Base-by-base conservation (phyloP, 345 rosid genomes). In the Aegle marmelos region DNA sequence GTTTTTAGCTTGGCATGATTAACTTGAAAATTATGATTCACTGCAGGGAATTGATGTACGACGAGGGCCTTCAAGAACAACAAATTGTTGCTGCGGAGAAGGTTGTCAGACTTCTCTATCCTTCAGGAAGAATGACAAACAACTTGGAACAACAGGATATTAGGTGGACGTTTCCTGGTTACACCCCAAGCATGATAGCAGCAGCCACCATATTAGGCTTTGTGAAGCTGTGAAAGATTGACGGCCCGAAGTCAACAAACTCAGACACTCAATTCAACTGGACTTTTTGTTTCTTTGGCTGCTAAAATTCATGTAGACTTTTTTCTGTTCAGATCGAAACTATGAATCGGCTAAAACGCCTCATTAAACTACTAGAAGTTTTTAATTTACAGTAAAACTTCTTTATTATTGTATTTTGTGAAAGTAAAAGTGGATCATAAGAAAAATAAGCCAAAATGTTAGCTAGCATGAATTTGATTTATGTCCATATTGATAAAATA, bases 151-250 rank as follows among this genome's bases (percentile, higher is more conserved):
- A 73, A 73, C 71, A 30, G 39, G 80, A 76, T 73, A 9, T 33
- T 76, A 70, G 31, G 60, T 68, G 48, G 84, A 78, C 16, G 17
- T 70, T 75, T 21, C 74, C 82, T 2, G 22, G 56, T 34, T 61
- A 80, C 82, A 82, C 85, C 50, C 98, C 98, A 21, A 95, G 97
- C 76, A 67, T 62, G 80, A 77, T 93, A 71, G 98, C 98, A 30
- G 95, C 97, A 73, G 87, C 85, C 2, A 82, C 88, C 71, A 85
- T 95, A 34, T 86, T 95, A 70, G 50, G 83, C 82, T 86, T 82
- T 70, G 80, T 59, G 57, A 89, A 85, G 78, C 79, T 53, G 11
- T 81, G 79, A 86, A 45, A 39, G 25, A 60, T 57, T 3, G 27
- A 56, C 16, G 19, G 28, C 30, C 45, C 27, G 37, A 22, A 9